Evolutionary conservation across 2,329 filamentous ascomycete species (phyloP), one percentile per base, ranked within the genome.

Genomic region (Fusarium cyanostomum): DNA sequence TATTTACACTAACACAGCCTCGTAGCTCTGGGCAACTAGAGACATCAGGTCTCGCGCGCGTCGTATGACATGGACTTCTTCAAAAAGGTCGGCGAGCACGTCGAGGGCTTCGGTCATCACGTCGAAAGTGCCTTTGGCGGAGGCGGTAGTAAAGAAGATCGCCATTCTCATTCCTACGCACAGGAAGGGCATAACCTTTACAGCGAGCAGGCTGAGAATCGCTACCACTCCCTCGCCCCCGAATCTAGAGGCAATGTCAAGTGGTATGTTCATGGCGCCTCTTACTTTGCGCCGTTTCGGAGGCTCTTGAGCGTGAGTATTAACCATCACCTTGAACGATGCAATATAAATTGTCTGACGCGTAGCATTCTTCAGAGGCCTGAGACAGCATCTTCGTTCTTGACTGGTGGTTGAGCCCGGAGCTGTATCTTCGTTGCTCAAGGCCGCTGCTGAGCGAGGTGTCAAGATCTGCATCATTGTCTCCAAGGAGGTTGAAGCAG

Each of bases 371-470:
- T 1, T 13, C 8, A 86, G 88, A 86, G 71, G 92, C 92, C 3
- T 83, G 81, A 64, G 87, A 94, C 68, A 90, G 85, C 37, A 90
- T 96, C 68, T 94, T 90, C 84, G 96, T 96, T 64, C 80, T 96
- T 38, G 92, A 94, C 73, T 95, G 90, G 92, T 96, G 93, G 92
- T 77, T 96, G 64, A 93, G 89, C 52, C 92, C 94, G 1, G 94
- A 97, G 77, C 80, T 97, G 26, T 97, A 95, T 73, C 84, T 97
- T 30, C 87, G 93, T 66, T 96, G 88, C 85, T 97, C 43, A 84
- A 90, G 69, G 89, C 89, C 52, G 93, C 92, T 8, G 92, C 94
- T 24, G 85, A 94, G 77, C 86, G 93, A 38, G 94, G 93, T 37
- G 93, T 97, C 41, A 87, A 90, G 68, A 83, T 97, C 68, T 90